Percentiles rank a stretch among this genome's conserved stretches.
Conservation (phyloP, 306 rosid species). For the Quercus aquifolioides region DNA sequence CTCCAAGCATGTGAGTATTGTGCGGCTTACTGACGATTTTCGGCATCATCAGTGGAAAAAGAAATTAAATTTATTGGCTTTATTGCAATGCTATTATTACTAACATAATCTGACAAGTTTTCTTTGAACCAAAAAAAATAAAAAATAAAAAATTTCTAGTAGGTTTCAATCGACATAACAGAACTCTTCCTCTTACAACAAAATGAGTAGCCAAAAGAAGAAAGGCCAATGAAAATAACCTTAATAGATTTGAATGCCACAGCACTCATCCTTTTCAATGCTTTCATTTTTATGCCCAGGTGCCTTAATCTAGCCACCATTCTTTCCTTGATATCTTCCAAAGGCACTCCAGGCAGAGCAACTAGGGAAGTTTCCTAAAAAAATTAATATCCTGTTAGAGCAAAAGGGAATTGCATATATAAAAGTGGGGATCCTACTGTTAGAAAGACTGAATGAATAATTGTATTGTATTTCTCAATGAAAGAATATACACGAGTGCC, state of each 20-base stretch:
- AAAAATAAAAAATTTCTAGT: accelerated
- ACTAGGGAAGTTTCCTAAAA: conserved; percentile 92
- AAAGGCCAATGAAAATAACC: too few species aligned
- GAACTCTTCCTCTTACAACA: background rate
- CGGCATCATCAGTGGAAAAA: background rate
- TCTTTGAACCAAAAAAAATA: too few species aligned
- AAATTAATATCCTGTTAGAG: conserved; percentile 52
- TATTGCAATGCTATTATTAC: background rate
- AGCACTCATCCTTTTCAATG: conserved; percentile 91
- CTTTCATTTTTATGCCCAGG: conserved; percentile 77
- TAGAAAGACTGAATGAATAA: too few species aligned
- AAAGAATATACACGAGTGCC: too few species aligned
- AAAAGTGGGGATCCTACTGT: conserved; percentile 58
- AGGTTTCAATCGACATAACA: conserved; percentile 3
- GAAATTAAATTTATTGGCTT: background rate
- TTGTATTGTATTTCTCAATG: too few species aligned
- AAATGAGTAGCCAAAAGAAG: too few species aligned
- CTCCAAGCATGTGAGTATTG: too few species aligned
- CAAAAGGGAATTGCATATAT: conserved; percentile 94
- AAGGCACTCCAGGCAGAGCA: conserved; percentile 78
- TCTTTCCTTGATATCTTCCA: conserved; percentile 80
- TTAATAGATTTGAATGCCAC: conserved; percentile 61
- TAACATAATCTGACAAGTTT: too few species aligned
- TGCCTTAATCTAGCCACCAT: conserved; percentile 82
- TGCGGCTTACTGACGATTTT: too few species aligned